Evolutionary conservation across 345 rosid species (phyloP), one percentile per base, ranked within the genome.

Genomic region (Aquilaria malaccensis): DNA sequence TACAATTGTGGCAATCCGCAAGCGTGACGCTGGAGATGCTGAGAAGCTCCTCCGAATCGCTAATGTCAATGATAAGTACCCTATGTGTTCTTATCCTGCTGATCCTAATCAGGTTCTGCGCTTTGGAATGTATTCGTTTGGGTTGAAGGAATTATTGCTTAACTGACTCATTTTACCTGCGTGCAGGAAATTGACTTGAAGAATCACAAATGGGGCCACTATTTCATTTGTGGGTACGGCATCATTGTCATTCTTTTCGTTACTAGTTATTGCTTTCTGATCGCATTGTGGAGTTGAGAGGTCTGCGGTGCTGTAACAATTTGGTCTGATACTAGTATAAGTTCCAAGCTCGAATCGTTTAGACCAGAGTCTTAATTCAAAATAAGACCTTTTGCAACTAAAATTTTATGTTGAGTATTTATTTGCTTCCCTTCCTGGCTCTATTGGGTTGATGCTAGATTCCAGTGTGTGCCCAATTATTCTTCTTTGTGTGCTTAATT

Each of bases 141-240:
- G 30, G 33, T 62, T 52, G 43, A 50, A 45, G 1, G 32, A 13
- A 50, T 50, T 31, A 53, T 4, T 2, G 10, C n/a, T 11, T 33
- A 15, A 2, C 49, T 55, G 32, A 14, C 43, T 62, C 45, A 4
- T 55, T 31, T 13, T 80, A n/a, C 46, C 11, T 12, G 45, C 50
- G 33, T 77, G 70, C 87, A 94, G 99, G 93, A 75, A 64, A 70
- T 95, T 63, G 97, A 95, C 78, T 76, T 95, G 84, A 73, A 86
- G 81, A 80, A 88, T 74, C 96, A 86, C 68, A 83, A 55, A 80
- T 91, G 99, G 97, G 97, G 97, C 45, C 97, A 90, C 62, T 94
- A 94, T 72, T 94, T 94, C 72, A 67, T 94, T 33, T 94, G 99
- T 51, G 99, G 86, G 99, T 91, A 59, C 81, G 92, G 50, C n/a